These are phyloP conservation scores for Eucalyptus shirleyi DNA, from an alignment of 345 rosid genomes.

Conservation along the genomic window DNA sequence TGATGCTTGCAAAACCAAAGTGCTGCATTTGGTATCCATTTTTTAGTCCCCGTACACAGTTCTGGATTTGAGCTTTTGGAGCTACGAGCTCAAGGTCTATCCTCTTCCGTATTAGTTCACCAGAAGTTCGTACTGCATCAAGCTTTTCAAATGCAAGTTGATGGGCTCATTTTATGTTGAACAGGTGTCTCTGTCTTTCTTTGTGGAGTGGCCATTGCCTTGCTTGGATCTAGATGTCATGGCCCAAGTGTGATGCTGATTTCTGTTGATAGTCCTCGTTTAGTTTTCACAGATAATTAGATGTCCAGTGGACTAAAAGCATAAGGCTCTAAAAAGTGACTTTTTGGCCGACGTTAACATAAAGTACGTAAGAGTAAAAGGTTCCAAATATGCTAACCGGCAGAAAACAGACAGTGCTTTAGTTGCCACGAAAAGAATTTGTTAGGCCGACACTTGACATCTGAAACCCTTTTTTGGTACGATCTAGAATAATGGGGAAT, in stretches of 20 bases:
- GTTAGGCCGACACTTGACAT: neutral
- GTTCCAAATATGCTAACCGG: neutral
- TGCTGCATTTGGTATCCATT: neutral
- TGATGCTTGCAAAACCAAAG: neutral
- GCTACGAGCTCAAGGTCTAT: neutral
- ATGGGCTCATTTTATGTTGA: neutral
- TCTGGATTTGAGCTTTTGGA: neutral
- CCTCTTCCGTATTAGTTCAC: neutral
- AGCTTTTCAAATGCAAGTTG: neutral
- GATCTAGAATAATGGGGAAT: too few species aligned
- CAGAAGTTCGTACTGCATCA: neutral
- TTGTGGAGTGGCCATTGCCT: slow-evolving; percentile 74
- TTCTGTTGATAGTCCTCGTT: neutral
- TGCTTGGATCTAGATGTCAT: slow-evolving; percentile 64
- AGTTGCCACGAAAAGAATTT: neutral
- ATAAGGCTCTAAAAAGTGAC: neutral
- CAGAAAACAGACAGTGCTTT: neutral
- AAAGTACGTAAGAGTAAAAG: neutral
- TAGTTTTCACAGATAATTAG: neutral
- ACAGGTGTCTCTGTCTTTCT: slow-evolving; percentile 78
- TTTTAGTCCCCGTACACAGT: neutral
- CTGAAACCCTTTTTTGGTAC: neutral
- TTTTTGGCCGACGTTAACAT: neutral
- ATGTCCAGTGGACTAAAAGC: neutral
- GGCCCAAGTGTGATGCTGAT: slow-evolving; percentile 70